Percentiles rank a stretch among this genome's conserved stretches.
These are phyloP conservation scores for Aurantiochytrium sp. DNA, from an alignment of 108 stramenopile species.

Conservation along the genomic window DNA sequence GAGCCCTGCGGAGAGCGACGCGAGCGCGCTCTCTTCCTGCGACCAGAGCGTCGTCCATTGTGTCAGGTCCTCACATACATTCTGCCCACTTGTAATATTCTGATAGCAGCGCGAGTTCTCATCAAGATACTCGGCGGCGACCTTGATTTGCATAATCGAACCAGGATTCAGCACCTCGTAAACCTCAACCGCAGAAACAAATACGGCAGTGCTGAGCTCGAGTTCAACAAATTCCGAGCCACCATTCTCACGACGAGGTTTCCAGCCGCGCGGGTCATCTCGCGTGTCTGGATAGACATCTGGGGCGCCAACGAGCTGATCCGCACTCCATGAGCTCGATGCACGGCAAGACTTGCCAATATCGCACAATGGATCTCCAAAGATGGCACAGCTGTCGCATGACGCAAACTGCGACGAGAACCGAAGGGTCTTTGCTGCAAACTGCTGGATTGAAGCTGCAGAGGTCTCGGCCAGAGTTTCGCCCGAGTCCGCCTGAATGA, in stretches of 20 bases:
- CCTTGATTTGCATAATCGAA: neutral
- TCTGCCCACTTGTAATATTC: neutral
- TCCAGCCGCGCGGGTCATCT: neutral
- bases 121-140: neutral
- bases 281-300: neutral
- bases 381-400: neutral
- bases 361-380: neutral
- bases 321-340: neutral
- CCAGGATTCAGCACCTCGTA: neutral
- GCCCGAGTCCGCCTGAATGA: neutral
- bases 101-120: neutral
- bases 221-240: neutral
- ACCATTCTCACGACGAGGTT: neutral
- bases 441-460: neutral
- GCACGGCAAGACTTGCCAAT: neutral
- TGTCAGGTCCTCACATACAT: neutral
- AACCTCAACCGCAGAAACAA: neutral
- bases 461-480: neutral
- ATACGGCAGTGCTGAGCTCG: neutral
- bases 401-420: neutral
- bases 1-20: neutral
- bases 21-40: neutral
- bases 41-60: neutral
- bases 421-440: neutral
- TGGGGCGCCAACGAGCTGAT: neutral